A percentile compares a stretch with the other conserved stretches of the same genome.
Evolutionary conservation across 495 filamentous ascomycete genomes (phyloP).

Genomic region (Venustampulla echinocandica): DNA sequence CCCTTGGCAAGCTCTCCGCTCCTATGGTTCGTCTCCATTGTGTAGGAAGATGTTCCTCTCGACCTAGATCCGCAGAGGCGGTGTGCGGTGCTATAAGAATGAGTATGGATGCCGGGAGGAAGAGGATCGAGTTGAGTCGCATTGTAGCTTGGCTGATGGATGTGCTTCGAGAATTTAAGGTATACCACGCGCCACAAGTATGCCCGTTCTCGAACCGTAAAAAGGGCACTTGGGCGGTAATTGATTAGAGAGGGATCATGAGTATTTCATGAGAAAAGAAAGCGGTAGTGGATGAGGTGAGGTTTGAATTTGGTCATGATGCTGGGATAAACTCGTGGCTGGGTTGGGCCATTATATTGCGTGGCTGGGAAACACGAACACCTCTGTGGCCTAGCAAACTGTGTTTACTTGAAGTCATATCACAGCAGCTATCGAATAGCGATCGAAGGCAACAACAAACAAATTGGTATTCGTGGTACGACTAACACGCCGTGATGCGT

Average conservation of each 20-base stretch:
- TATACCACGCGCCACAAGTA: background rate
- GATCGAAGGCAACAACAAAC: no score
- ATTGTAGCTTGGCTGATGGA: conserved; percentile 22
- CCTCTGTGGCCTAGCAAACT: background rate
- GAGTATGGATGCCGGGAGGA: conserved; percentile 41
- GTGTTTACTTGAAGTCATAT: no score
- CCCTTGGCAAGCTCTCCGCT: conserved; percentile 33
- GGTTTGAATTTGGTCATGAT: no score
- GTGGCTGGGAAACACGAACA: conserved; percentile 1
- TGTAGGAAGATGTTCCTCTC: conserved; percentile 19
- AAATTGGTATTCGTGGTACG: no score
- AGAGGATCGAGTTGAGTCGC: conserved; percentile 30
- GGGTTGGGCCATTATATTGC: background rate
- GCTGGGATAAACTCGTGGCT: background rate
- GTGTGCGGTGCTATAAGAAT: conserved; percentile 31
- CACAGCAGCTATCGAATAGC: no score
- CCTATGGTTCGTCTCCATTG: conserved; percentile 34
- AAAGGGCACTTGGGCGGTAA: background rate
- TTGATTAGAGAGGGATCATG: background rate
- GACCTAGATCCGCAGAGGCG: background rate
- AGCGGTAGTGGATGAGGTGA: no score
- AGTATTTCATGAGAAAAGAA: no score
- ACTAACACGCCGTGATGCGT: no score
- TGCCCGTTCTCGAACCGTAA: background rate
- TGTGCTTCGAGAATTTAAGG: conserved; percentile 3